Evolutionary conservation across 1,139 yeast species (phyloP).

Genomic region (Torulaspora pretoriensis): DNA sequence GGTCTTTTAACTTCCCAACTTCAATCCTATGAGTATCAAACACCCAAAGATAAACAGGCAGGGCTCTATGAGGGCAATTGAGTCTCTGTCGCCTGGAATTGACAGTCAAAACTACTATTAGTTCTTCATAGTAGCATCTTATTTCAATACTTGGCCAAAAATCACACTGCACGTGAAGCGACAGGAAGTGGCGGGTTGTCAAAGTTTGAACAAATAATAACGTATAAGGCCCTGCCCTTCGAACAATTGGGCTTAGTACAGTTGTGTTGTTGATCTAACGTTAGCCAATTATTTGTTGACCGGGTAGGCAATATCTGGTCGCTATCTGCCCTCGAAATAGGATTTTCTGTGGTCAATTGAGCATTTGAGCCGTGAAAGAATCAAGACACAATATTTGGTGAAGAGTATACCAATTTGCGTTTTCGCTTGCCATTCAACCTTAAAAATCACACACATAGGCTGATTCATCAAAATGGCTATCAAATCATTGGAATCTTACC

Average conservation of each 20-base stretch:
- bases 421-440: background rate
- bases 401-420: background rate
- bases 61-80: background rate
- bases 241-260: background rate
- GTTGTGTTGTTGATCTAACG: background rate
- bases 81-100: background rate
- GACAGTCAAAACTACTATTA: background rate
- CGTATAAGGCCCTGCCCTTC: background rate
- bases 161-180: background rate
- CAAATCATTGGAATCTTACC: conserved; percentile 64
- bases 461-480: conserved; percentile 38
- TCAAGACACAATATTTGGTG: background rate
- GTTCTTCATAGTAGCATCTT: background rate
- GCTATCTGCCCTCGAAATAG: background rate
- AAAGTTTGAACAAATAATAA: background rate
- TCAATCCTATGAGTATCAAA: background rate
- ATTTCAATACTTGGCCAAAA: background rate
- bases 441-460: background rate
- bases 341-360: background rate
- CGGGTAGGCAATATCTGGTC: background rate
- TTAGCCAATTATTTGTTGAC: background rate
- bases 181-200: conserved; percentile 1
- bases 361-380: background rate
- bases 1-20: background rate
- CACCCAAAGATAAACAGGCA: background rate